Conservation (phyloP, 1,284 basidiomycete species). For the Ustilago xerochloae region DNA sequence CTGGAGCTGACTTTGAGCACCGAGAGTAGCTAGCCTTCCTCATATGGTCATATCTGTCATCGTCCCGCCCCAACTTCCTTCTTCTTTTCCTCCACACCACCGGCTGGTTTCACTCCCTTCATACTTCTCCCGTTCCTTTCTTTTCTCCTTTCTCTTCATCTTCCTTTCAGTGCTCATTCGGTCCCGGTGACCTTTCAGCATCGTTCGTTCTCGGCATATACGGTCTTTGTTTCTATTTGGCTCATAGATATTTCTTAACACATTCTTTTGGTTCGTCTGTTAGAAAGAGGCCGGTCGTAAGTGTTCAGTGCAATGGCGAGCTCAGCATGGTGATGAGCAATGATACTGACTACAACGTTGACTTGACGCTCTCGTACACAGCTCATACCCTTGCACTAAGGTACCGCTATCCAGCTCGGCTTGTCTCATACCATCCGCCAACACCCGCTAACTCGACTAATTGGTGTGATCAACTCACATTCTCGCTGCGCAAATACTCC, state of each 20-base stretch:
- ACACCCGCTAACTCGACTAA: too few species aligned
- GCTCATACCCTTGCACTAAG: too few species aligned
- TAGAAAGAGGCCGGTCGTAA: slow-evolving; percentile 32
- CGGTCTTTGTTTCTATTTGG: neutral
- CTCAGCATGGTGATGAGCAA: neutral
- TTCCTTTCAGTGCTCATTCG: slow-evolving; percentile 1
- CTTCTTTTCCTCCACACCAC: slow-evolving; percentile 43
- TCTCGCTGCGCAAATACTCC: neutral
- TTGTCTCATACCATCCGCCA: too few species aligned
- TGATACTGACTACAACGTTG: neutral
- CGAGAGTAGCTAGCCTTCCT: neutral
- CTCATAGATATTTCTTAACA: slow-evolving; percentile 12
- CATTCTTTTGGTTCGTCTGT: slow-evolving; percentile 10
- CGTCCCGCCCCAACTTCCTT: slow-evolving; percentile 4
- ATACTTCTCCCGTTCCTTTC: slow-evolving; percentile 6
- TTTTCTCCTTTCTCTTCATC: slow-evolving; percentile 16
- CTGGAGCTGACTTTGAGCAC: too few species aligned
- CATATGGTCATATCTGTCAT: slow-evolving; percentile 5
- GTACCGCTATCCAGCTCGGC: too few species aligned
- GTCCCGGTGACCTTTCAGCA: slow-evolving; percentile 25
- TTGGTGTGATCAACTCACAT: too few species aligned
- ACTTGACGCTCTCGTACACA: neutral
- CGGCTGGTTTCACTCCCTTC: slow-evolving; percentile 36
- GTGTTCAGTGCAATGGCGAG: neutral
- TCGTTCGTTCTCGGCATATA: neutral